These are phyloP conservation scores for Gentiana macrophylla DNA, from an alignment of 257 asterid genomes.

Conservation along the genomic window DNA sequence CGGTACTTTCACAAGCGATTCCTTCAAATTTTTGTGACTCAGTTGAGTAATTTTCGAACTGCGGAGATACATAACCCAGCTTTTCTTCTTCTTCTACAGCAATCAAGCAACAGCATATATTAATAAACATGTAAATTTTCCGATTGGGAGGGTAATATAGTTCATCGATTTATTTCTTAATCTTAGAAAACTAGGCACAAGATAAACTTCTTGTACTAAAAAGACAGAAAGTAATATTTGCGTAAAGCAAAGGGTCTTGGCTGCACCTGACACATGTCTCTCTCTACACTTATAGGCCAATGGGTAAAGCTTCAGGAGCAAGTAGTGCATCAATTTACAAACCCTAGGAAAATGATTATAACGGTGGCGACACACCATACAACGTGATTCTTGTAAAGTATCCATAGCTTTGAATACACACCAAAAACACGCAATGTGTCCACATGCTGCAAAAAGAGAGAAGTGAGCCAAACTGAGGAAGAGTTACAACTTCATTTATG, in stretches of 20 bases:
- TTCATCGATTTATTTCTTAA: too few species aligned
- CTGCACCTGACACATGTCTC: constrained; percentile 45
- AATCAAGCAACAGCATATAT: constrained; percentile 10
- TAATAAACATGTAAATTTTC: too few species aligned
- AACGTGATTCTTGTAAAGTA: constrained; percentile 23
- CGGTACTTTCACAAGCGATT: constrained; percentile 8
- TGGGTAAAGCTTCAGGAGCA: constrained; percentile 47
- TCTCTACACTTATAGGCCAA: constrained; percentile 36
- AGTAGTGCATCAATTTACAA: constrained; percentile 40
- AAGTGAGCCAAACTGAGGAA: not conserved
- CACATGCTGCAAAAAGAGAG: constrained; percentile 43
- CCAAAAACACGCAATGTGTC: constrained; percentile 72
- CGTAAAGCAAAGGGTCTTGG: not conserved
- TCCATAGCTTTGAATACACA: constrained; percentile 46
- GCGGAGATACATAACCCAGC: constrained; percentile 31
- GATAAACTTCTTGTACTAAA: too few species aligned
- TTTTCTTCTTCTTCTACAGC: constrained; percentile 45
- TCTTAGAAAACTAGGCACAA: too few species aligned
- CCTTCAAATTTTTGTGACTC: constrained; percentile 16
- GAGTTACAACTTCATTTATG: not conserved
- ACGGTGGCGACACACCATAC: constrained; percentile 51
- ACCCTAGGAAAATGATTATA: constrained; percentile 50
- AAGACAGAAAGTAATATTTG: not conserved
- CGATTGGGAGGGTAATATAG: too few species aligned
- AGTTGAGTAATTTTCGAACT: constrained; percentile 22